Conservation (phyloP, 768 basidiomycete species). For the Russula brevipes region DNA sequence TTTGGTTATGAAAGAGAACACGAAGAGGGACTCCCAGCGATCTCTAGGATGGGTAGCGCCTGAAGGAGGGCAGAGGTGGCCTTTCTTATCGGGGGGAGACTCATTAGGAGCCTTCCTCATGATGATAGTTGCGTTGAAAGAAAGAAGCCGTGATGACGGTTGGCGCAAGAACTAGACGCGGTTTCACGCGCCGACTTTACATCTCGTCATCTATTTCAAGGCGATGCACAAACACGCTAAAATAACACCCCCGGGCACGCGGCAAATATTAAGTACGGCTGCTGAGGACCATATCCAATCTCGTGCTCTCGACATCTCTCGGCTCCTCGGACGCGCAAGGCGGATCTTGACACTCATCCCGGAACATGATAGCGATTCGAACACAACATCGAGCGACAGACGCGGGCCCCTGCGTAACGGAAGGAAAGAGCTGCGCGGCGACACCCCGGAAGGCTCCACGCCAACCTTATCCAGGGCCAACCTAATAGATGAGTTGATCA, state of each 20-base stretch:
- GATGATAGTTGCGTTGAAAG: constrained; percentile 27
- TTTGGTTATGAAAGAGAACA: constrained; percentile 80
- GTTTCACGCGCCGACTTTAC: constrained; percentile 27
- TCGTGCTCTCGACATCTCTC: neutral
- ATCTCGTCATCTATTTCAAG: constrained; percentile 32
- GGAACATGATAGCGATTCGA: neutral
- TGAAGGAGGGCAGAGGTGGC: constrained; percentile 50
- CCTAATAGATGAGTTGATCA: constrained; percentile 40
- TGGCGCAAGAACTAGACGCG: constrained; percentile 27
- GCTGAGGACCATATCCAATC: neutral
- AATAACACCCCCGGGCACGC: constrained; percentile 26
- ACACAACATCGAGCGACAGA: neutral
- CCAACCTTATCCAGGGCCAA: constrained; percentile 74
- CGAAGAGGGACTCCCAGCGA: constrained; percentile 84
- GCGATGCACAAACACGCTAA: constrained; percentile 33
- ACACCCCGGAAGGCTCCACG: constrained; percentile 16
- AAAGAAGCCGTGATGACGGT: constrained; percentile 21
- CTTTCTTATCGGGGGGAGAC: constrained; percentile 41
- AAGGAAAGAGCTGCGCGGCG: neutral
- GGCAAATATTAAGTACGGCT: constrained; percentile 5
- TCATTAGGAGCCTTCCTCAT: constrained; percentile 34
- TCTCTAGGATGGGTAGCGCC: constrained; percentile 68
- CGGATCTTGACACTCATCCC: neutral
- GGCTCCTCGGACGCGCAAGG: neutral
- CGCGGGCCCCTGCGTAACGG: neutral